These are phyloP conservation scores for Phytophthora boehmeriae DNA, from an alignment of 352 stramenopile genomes.

Conservation along the genomic window DNA sequence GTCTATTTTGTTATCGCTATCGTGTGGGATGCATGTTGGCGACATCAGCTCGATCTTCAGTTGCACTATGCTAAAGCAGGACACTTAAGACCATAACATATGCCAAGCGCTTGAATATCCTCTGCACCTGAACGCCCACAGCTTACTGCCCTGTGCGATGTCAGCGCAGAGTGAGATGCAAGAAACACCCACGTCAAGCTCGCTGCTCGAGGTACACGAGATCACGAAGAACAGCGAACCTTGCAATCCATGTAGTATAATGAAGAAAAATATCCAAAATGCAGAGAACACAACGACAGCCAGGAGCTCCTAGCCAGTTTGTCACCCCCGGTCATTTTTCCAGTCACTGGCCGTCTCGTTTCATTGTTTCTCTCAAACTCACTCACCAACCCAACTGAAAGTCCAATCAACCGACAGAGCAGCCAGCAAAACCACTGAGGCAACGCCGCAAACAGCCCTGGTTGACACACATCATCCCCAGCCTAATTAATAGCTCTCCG, in stretches of 20 bases:
- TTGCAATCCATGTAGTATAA: slow-evolving; percentile 41
- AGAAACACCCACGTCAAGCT: slow-evolving; percentile 33
- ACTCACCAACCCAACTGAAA: slow-evolving; percentile 32
- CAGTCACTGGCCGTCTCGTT: slow-evolving; percentile 29
- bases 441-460: slow-evolving; percentile 7
- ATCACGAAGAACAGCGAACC: slow-evolving; percentile 25
- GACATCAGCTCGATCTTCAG: slow-evolving; percentile 23
- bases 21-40: slow-evolving; percentile 30
- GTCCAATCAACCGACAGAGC: slow-evolving; percentile 26
- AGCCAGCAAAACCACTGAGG: slow-evolving; percentile 12
- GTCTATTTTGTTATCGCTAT: slow-evolving; percentile 47
- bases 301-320: slow-evolving; percentile 27
- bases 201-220: slow-evolving; percentile 31
- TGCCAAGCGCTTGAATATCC: slow-evolving; percentile 26
- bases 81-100: slow-evolving; percentile 22
- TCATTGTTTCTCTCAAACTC: slow-evolving; percentile 41
- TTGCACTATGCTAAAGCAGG: slow-evolving; percentile 14
- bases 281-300: slow-evolving; percentile 45
- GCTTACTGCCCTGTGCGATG: slow-evolving; percentile 11
- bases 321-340: slow-evolving; percentile 22
- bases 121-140: slow-evolving; percentile 25
- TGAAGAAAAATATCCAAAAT: slow-evolving; percentile 50
- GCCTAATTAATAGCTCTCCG: slow-evolving; percentile 13
- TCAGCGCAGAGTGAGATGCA: slow-evolving; percentile 18
- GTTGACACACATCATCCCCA: slow-evolving; percentile 14